Conservation (phyloP, 768 basidiomycete genomes). For the Suillus clintonianus region DNA sequence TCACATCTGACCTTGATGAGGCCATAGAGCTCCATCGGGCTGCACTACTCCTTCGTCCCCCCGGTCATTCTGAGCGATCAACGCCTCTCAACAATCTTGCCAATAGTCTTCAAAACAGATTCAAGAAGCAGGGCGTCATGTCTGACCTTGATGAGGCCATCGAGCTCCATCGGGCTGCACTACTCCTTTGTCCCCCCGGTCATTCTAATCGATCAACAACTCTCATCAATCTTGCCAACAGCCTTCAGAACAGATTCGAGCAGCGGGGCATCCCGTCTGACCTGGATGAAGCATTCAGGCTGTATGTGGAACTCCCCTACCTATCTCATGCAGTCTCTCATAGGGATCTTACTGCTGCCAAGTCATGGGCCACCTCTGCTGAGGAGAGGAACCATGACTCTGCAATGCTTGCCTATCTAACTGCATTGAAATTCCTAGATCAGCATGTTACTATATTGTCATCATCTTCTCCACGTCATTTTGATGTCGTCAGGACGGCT, state of each 20-base stretch:
- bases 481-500: conserved; percentile 14
- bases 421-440: conserved; percentile 25
- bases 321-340: too few relatives aligned
- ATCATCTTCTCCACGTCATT: conserved; percentile 16
- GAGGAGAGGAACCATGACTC: conserved; percentile 24
- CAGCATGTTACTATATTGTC: conserved; percentile 13
- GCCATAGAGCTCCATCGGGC: too few relatives aligned
- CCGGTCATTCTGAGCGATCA: too few relatives aligned
- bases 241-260: too few relatives aligned
- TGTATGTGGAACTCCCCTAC: background rate
- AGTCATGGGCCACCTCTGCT: background rate
- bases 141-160: background rate
- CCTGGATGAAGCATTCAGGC: conserved; percentile 10
- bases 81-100: too few relatives aligned
- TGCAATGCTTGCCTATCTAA: conserved; percentile 30
- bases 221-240: background rate
- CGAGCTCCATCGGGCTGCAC: background rate
- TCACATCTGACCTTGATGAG: too few relatives aligned
- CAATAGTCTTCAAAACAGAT: too few relatives aligned
- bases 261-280: background rate
- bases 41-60: too few relatives aligned
- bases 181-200: background rate
- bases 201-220: background rate
- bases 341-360: too few relatives aligned
- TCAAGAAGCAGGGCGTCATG: background rate